Evolutionary conservation across 1,139 yeast species (phyloP), one percentile per base, ranked within the genome.

Genomic region (Diutina siamensis): DNA sequence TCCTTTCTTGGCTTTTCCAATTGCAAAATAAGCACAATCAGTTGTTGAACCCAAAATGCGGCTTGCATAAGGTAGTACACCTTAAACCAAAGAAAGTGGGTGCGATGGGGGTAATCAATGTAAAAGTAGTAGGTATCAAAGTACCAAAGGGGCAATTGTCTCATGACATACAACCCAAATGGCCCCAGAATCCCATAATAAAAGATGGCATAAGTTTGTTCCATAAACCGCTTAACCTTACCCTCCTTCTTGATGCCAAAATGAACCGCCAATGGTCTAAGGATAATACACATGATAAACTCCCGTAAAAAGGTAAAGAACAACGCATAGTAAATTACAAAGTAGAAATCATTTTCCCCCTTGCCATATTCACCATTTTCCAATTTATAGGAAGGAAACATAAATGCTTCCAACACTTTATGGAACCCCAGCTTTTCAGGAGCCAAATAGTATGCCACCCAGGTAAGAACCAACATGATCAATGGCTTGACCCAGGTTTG

Each of bases 1-100:
- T 92, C 99, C 63, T 87, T 88, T 62, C 99, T 76, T 48, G 97
- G 97, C 62, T 87, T 87, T 63, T 92, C 99, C 51, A 92, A 73
- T 62, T 85, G 95, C 53, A 94, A 70, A 47, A 80, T 65, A 51
- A 92, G 70, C 25, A 92, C 83, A 40, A 85, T 78, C 1, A 94
- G 82, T 64, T 92, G 98, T 66, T 92, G 99, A 17, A 88, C 80
- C 99, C 99, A 92, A 63, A 87, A 92, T 2, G 97, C 85, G 5
- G 97, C 97, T 67, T 92, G 98, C 36, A 87, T 80, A 52, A 92
- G 70, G 62, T 92, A 94, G 60, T 83, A 94, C 17, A 79, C 60
- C 66, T 92, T 92, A 67, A 84, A 84, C 50, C 73, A 68, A 50
- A 71, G 72, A 48, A 77, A 81, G 58, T 85, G 88, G 35, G 83